Conservation (phyloP, 768 basidiomycete species). For the Mrakia frigida region DNA sequence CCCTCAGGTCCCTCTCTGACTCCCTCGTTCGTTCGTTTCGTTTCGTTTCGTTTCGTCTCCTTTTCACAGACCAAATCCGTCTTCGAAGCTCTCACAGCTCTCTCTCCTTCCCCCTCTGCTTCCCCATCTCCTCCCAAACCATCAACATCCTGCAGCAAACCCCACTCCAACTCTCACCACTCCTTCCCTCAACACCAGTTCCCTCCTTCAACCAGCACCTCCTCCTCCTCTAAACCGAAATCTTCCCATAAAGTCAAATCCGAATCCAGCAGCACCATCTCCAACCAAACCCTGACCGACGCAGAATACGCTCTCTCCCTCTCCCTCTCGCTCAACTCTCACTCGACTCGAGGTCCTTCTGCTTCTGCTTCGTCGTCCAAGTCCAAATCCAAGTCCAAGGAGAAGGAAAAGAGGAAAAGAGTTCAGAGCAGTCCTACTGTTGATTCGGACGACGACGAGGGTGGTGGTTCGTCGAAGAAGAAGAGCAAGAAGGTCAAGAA, state of each 20-base stretch:
- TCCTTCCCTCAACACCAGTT: not conserved
- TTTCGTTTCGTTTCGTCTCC: no score
- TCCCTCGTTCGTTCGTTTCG: no score
- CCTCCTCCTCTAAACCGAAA: not conserved
- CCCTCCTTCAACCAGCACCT: not conserved
- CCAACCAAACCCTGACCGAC: not conserved
- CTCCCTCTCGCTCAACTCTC: constrained; percentile 13
- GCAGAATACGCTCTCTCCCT: constrained; percentile 10
- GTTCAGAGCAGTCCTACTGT: not conserved
- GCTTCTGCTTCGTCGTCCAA: not conserved
- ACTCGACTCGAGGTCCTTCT: constrained; percentile 6
- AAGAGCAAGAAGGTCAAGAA: constrained; percentile 52
- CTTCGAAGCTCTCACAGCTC: not conserved
- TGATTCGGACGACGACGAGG: not conserved
- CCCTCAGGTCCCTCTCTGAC: no score
- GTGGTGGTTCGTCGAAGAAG: constrained; percentile 38
- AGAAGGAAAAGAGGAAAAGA: not conserved
- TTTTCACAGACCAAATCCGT: constrained; percentile 16
- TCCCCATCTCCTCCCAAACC: not conserved
- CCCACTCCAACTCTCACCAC: not conserved
- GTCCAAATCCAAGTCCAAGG: not conserved
- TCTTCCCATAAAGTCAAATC: not conserved
- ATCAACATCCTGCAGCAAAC: not conserved
- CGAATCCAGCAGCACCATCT: no score
- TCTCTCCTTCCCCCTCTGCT: not conserved